phyloP scores from a whole-genome alignment of 2,329 filamentous ascomycete species.

The Phialocephala subalpina region DNA sequence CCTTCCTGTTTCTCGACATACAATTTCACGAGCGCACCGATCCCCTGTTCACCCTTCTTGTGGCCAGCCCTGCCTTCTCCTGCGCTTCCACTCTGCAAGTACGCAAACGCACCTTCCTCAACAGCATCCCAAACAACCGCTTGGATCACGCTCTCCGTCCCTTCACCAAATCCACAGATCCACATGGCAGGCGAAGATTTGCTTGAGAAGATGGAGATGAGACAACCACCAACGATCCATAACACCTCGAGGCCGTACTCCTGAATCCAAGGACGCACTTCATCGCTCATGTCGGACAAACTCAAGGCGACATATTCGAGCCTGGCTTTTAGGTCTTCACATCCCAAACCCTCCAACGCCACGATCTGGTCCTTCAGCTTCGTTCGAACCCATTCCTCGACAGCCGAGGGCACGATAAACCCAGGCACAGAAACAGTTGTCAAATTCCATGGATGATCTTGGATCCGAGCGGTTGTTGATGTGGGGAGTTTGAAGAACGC shows the following conservation, averaged over 20 bases:
- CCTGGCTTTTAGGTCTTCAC: not conserved
- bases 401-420: not conserved
- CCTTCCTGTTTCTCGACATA: not conserved
- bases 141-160: not conserved
- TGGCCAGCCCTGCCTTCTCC: not conserved
- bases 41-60: not conserved
- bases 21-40: not conserved
- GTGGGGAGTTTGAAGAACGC: not conserved
- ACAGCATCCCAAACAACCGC: not conserved
- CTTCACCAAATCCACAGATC: not conserved
- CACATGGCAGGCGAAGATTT: not conserved
- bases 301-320: not conserved
- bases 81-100: not conserved
- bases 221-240: not conserved
- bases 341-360: not conserved
- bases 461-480: not conserved
- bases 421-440: not conserved
- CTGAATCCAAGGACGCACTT: not conserved
- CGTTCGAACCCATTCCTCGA: not conserved
- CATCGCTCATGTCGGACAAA: not conserved
- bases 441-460: constrained; percentile 4
- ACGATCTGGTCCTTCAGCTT: not conserved
- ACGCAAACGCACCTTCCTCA: not conserved
- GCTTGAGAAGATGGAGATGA: not conserved
- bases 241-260: not conserved